These are phyloP conservation scores for Leccinum variicolor DNA, from an alignment of 768 basidiomycete species.

Conservation along the genomic window DNA sequence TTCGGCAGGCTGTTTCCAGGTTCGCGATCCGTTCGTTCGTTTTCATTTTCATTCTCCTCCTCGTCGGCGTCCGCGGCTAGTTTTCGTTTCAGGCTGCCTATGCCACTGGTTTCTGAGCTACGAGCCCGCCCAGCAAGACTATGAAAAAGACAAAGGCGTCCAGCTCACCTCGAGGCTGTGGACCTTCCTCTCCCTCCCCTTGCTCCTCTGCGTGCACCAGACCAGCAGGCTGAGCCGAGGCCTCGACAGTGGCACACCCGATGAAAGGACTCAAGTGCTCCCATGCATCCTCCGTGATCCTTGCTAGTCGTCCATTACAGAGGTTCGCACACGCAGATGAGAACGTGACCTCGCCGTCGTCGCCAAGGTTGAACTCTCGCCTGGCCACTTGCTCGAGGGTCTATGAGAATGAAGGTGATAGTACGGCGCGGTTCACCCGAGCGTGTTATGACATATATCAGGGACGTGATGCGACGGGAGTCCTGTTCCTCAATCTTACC, in stretches of 20 bases:
- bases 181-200: neutral
- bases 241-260: conserved; percentile 22
- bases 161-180: neutral
- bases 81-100: neutral
- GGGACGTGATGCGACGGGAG: neutral
- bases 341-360: conserved; percentile 8
- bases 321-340: conserved; percentile 21
- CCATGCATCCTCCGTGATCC: conserved; percentile 24
- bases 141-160: neutral
- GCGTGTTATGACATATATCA: neutral
- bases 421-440: neutral
- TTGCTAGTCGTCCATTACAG: conserved; percentile 16
- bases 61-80: neutral
- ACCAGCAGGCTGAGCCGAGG: neutral
- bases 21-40: neutral
- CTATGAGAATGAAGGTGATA: conserved; percentile 1
- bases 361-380: conserved; percentile 20
- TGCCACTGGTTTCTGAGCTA: neutral
- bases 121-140: too few relatives aligned
- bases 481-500: conserved; percentile 2
- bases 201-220: neutral
- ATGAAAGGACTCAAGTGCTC: conserved; percentile 15
- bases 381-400: conserved; percentile 14
- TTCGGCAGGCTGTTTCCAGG: neutral
- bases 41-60: neutral